Evolutionary conservation across 208 protist genomes (phyloP).

Genomic region (Plasmodiophora brassicae): DNA sequence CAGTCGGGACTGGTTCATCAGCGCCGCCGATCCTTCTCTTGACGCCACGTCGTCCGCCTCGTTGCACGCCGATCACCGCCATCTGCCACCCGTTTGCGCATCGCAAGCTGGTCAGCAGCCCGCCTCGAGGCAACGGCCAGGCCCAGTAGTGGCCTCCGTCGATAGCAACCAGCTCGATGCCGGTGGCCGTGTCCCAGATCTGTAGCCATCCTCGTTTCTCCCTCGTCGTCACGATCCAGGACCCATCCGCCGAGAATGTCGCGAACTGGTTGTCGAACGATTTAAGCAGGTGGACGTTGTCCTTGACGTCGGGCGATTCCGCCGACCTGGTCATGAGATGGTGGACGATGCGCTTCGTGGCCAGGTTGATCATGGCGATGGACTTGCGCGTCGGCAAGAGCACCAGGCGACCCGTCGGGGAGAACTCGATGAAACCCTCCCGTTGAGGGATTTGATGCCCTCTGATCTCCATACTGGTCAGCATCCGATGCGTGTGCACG

Average conservation of each 20-base stretch:
- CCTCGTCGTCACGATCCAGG: neutral
- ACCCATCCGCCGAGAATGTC: constrained; percentile 18
- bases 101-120: neutral
- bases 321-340: neutral
- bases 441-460: neutral
- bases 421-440: constrained; percentile 15
- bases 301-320: neutral
- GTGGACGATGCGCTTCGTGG: neutral
- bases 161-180: neutral
- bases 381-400: neutral
- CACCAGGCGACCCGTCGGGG: neutral
- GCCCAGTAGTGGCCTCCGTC: constrained; percentile 23
- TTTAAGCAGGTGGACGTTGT: neutral
- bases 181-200: constrained; percentile 1
- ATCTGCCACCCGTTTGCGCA: neutral
- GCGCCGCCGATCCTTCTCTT: too few relatives aligned
- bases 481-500: neutral
- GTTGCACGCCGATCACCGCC: too few relatives aligned
- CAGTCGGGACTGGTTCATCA: too few relatives aligned
- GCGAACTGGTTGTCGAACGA: constrained; percentile 29
- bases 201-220: constrained; percentile 29
- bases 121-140: neutral
- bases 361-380: neutral
- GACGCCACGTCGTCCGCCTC: too few relatives aligned
- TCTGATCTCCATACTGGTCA: neutral